Base-by-base conservation (phyloP, 805 yeast genomes). In the Metschnikowia gelsemii region DNA sequence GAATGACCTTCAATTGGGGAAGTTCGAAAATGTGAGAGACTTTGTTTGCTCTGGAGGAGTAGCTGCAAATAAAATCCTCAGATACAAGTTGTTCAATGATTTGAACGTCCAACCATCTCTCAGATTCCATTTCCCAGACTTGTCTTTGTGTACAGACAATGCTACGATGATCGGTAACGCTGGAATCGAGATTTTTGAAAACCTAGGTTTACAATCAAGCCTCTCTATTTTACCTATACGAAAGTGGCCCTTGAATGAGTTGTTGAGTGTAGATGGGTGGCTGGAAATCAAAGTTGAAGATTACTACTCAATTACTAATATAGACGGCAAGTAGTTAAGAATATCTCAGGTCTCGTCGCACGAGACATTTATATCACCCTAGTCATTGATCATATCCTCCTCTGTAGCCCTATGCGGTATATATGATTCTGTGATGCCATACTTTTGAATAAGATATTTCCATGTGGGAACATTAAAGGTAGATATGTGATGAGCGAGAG, bases 141-240 rank as follows among this genome's bases (percentile, higher is more conserved):
- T 80, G 2, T 63, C 72, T 1, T 66, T 89, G 45, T 93, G 99
- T 58, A 88, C 97, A 0, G 99, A 93, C 57, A 93, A 93, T 61
- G 96, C 97, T 0, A 78, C 88, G 2, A 93, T 93, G 99, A 93
- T 93, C 38, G 99, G 96, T 1, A 87, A 95, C 81, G 96, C 98
- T 0, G 99, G 97, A 0, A 87, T 91, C 7, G 96, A 91, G 59
- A 63, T 90, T 14, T 84, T 67, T 57, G 96, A 89, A 57, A 51
- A 58, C 13, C 73, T 75, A 5, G 58, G 63, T 14, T 30, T 61
- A 16, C 65, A 72, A 9, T 76, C 89, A 0, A 75, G 72, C 5
- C 53, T 85, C 30, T 72, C 64, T 8, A 76, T 80, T 2, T 55
- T 73, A n/a, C 95, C 96, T 1, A 67, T 79, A 1, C 68, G 88